Percentiles rank a stretch among this genome's conserved stretches.
phyloP scores from a whole-genome alignment of 2,329 filamentous ascomycete genomes.

The Cordyceps javanica region DNA sequence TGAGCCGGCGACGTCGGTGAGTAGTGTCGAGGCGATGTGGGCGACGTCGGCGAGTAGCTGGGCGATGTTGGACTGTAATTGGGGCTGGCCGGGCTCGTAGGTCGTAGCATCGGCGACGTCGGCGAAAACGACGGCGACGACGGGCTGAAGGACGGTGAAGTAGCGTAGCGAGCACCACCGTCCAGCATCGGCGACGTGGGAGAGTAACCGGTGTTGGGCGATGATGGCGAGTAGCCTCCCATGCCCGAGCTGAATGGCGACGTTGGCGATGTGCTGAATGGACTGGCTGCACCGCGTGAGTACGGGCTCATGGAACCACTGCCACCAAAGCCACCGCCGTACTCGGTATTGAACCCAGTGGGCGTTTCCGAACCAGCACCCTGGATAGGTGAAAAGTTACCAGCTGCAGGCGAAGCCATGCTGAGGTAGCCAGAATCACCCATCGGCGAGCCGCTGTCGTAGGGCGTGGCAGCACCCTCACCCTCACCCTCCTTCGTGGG shows the following conservation, averaged over 20 bases:
- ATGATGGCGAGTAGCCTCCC: conserved; percentile 68
- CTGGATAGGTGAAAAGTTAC: conserved; percentile 72
- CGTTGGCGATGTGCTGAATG: conserved; percentile 66
- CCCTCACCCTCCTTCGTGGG: conserved; percentile 67
- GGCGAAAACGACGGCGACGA: conserved; percentile 59
- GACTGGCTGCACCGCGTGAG: conserved; percentile 58
- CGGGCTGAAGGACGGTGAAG: conserved; percentile 58
- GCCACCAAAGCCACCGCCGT: conserved; percentile 45
- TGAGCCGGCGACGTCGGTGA: conserved; percentile 65
- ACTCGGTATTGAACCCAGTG: conserved; percentile 58
- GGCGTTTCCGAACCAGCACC: conserved; percentile 66
- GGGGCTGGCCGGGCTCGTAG: conserved; percentile 49
- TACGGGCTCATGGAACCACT: conserved; percentile 57
- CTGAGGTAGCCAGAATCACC: conserved; percentile 62
- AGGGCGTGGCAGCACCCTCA: conserved; percentile 86
- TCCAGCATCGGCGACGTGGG: conserved; percentile 42
- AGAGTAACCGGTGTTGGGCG: conserved; percentile 64
- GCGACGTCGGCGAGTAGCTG: conserved; percentile 58
- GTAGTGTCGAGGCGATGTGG: conserved; percentile 50
- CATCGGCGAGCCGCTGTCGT: conserved; percentile 81
- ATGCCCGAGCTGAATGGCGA: conserved; percentile 54
- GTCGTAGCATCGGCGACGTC: conserved; percentile 53
- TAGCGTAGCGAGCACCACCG: conserved; percentile 47
- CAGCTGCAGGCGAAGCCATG: conserved; percentile 56
- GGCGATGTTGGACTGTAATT: conserved; percentile 62